These are phyloP conservation scores for Fusarium staphyleae DNA, from an alignment of 2,329 filamentous ascomycete genomes.

Conservation along the genomic window DNA sequence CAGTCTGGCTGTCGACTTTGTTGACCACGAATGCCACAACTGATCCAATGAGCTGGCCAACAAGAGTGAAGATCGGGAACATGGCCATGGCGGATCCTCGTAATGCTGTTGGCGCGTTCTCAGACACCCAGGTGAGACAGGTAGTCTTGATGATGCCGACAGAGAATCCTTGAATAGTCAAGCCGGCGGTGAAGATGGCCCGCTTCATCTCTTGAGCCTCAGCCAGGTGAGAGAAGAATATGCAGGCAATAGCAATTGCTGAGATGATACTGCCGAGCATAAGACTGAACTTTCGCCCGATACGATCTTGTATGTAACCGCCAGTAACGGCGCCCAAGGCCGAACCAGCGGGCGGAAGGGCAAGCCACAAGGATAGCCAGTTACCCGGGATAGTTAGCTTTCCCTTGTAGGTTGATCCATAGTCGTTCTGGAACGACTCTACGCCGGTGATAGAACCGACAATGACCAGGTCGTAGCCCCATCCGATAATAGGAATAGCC, in stretches of 20 bases:
- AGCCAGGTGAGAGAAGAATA: slow-evolving; percentile 41
- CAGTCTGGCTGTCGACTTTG: slow-evolving; percentile 17
- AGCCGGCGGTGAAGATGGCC: slow-evolving; percentile 37
- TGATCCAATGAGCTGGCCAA: slow-evolving; percentile 40
- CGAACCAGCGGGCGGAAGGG: slow-evolving; percentile 33
- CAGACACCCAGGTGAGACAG: slow-evolving; percentile 50
- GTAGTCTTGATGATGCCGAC: slow-evolving; percentile 40
- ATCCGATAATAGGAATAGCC: slow-evolving; percentile 41
- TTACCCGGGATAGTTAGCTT: slow-evolving; percentile 36
- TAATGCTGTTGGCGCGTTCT: slow-evolving; percentile 39
- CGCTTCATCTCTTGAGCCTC: slow-evolving; percentile 21
- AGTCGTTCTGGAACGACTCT: slow-evolving; percentile 42
- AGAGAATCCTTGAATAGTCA: slow-evolving; percentile 39
- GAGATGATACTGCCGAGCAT: slow-evolving; percentile 39
- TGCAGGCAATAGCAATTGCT: slow-evolving; percentile 31
- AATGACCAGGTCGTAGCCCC: slow-evolving; percentile 42
- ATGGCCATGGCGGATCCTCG: slow-evolving; percentile 42
- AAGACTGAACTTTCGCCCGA: slow-evolving; percentile 39
- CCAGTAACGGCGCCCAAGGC: slow-evolving; percentile 38
- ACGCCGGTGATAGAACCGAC: slow-evolving; percentile 41
- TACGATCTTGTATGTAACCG: slow-evolving; percentile 41
- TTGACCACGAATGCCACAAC: slow-evolving; percentile 38
- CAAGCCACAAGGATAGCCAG: slow-evolving; percentile 43
- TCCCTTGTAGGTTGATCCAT: slow-evolving; percentile 37
- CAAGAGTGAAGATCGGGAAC: slow-evolving; percentile 39